Percentiles rank a stretch among this genome's conserved stretches.
Conservation (phyloP, 176 grass and related monocot genomes). For the Musa troglodytarum region DNA sequence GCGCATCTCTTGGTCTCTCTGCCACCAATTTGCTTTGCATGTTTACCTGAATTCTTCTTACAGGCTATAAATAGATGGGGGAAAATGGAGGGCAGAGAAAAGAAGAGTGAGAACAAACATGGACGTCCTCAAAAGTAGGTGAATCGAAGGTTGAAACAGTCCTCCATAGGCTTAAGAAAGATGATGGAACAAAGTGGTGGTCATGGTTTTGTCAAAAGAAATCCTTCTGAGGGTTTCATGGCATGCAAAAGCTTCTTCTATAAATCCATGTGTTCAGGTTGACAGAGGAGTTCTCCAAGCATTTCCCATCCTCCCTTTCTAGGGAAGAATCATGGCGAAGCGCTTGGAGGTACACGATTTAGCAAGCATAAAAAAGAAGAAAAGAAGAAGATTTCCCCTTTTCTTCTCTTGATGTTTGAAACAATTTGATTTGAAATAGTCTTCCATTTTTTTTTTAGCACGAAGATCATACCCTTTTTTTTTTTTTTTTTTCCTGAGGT, state of each 20-base stretch:
- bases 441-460: no score
- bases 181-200: not conserved
- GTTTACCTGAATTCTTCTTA: no score
- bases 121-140: not conserved
- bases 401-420: no score
- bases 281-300: not conserved
- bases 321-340: not conserved
- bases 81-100: not conserved
- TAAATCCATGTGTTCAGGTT: not conserved
- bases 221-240: not conserved
- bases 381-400: not conserved
- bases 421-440: no score
- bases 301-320: not conserved
- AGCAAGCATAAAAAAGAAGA: not conserved
- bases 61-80: not conserved
- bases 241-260: not conserved
- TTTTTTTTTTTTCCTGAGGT: no score
- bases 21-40: no score
- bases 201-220: not conserved
- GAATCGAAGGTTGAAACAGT: not conserved
- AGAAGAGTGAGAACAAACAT: not conserved
- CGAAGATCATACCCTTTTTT: no score
- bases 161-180: not conserved
- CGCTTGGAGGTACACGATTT: not conserved
- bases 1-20: no score